Evolutionary conservation across 31 red algal species (phyloP).

Genomic region (Bonnemaisonia californica): DNA sequence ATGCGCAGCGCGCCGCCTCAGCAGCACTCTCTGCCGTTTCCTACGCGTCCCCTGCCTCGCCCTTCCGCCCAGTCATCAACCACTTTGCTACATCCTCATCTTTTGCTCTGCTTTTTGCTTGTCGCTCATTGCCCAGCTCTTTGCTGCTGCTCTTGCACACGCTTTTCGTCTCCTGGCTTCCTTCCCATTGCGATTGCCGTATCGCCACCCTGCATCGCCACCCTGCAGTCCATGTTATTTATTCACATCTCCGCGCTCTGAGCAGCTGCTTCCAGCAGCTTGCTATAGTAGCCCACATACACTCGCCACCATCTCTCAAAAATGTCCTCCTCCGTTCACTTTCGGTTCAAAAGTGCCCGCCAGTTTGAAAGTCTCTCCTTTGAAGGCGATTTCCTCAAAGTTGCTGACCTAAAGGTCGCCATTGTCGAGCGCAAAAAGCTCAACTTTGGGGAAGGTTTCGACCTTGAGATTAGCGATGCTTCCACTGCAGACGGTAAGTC

Average conservation of each 20-base stretch:
- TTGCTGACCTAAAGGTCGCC: constrained; percentile 96
- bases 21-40: too few species aligned
- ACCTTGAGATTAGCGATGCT: constrained; percentile 97
- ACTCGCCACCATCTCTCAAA: too few species aligned
- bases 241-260: neutral
- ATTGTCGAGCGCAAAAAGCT: constrained; percentile 97
- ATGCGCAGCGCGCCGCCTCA: too few species aligned
- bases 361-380: constrained; percentile 93
- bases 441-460: constrained; percentile 98
- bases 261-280: neutral
- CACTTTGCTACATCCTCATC: too few species aligned
- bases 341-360: constrained; percentile 93
- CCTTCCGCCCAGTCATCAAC: too few species aligned
- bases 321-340: constrained; percentile 97
- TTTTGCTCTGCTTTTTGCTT: too few species aligned
- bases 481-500: constrained; percentile 90
- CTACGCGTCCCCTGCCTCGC: too few species aligned
- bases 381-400: constrained; percentile 93
- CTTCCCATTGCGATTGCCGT: too few species aligned
- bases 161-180: too few species aligned
- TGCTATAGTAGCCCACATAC: neutral
- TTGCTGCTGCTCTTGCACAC: too few species aligned
- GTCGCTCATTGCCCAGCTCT: too few species aligned
- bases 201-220: too few species aligned
- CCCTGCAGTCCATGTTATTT: constrained; percentile 7